phyloP scores from a whole-genome alignment of 192 early-diverging fungal genomes.

The Endogone sp. region DNA sequence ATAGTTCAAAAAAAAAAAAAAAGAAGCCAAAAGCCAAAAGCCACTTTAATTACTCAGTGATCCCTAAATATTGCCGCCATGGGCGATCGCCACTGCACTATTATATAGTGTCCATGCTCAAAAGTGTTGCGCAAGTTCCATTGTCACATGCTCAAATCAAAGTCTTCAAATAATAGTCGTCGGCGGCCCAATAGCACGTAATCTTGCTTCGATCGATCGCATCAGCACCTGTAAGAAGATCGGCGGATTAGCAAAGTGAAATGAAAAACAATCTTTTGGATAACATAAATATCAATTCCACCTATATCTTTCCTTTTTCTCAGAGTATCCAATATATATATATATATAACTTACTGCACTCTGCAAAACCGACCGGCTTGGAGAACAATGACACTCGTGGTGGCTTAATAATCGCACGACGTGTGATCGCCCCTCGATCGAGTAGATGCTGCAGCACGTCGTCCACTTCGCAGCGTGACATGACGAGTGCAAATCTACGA shows the following conservation, averaged over 20 bases:
- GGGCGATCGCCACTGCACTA: no score
- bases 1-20: no score
- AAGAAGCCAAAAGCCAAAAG: no score
- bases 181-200: conserved; percentile 7
- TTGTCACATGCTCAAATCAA: no score
- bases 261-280: no score
- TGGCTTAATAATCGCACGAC: conserved; percentile 10
- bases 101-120: no score
- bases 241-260: not conserved
- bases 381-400: conserved; percentile 18
- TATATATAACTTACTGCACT: conserved; percentile 14
- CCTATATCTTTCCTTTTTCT: no score
- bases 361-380: conserved; percentile 5
- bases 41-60: no score
- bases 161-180: conserved; percentile 6
- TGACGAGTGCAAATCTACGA: conserved; percentile 17
- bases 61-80: no score
- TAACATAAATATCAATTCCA: no score
- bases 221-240: conserved; percentile 6
- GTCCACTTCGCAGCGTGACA: conserved; percentile 22
- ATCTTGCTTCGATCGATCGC: conserved; percentile 9
- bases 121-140: no score
- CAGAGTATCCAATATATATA: no score
- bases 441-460: conserved; percentile 18
- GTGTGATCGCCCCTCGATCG: conserved; percentile 1